Base-by-base conservation (phyloP, 108 stramenopile species). In the Pseudonitzschia multiseries region DNA sequence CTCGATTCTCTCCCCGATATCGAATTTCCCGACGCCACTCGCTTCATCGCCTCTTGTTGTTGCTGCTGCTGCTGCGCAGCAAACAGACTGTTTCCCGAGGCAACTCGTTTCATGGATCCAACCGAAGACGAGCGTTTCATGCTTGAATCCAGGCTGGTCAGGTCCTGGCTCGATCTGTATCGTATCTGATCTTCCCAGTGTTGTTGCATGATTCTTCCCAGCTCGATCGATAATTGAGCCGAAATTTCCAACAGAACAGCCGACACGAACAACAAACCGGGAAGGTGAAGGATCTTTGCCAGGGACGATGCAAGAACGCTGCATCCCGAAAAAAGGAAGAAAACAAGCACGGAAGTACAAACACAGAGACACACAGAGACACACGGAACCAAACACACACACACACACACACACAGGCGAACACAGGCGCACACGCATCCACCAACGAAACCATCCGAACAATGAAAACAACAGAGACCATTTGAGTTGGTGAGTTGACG, bases 171-270 rank as follows among this genome's bases (percentile, higher is more conserved):
- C 41, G 85, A 88, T 33, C 70, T 70, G 48, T 78, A 84, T 27
- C 76, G 68, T 69, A 87, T 84, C 67, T 94, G 87, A 57, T 92
- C 91, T 64, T 90, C 86, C 95, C 95, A 93, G 71, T 93, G 89
- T 21, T 82, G 79, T 72, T 90, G 89, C 92, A 96, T 96, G 21
- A 96, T 92, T 57, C 82, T 73, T 21, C 95, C 95, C 20, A 96
- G 70, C 81, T 93, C 91, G 51, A 93, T 86, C 15, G 89, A 89
- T 21, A 91, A 71, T 69, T 93, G 80, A 26, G 92, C 92, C 20
- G 87, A 84, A 29, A 91, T 52, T 74, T 90, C 88, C 64, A 96
- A 79, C 46, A 96, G 52, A 20, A 88, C 26, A 52, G 91, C 89
- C 17, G 94, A 87, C 12, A 93, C 59, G 42, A 93, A 44, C 33